These are phyloP conservation scores for Apophysomyces ossiformis DNA, from an alignment of 371 early-diverging fungal genomes.

Conservation along the genomic window DNA sequence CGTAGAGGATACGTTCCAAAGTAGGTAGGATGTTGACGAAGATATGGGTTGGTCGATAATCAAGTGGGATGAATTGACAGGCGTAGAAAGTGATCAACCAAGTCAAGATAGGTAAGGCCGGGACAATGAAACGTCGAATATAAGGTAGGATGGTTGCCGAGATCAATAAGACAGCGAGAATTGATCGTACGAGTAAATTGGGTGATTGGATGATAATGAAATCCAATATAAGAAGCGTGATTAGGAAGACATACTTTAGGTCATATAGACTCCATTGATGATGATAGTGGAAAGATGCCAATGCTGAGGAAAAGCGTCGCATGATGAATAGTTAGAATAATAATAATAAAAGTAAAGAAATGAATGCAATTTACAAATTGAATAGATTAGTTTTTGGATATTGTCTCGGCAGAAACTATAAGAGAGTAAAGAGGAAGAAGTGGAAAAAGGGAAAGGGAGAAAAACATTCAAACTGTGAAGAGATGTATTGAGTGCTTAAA, in stretches of 20 bases:
- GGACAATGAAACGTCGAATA: conserved; percentile 53
- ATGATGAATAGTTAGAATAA: not conserved
- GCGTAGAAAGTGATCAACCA: conserved; percentile 69
- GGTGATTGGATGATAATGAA: conserved; percentile 36
- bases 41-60: conserved; percentile 63
- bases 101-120: conserved; percentile 63
- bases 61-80: conserved; percentile 66
- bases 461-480: not conserved
- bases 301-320: not conserved
- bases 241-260: conserved; percentile 31
- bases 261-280: conserved; percentile 11
- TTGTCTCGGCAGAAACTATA: no score
- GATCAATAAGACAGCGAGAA: conserved; percentile 22
- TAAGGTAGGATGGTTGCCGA: conserved; percentile 40
- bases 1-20: conserved; percentile 71
- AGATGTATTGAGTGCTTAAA: conserved; percentile 1
- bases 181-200: conserved; percentile 20
- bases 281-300: not conserved
- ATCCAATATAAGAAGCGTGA: conserved; percentile 22
- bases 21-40: conserved; percentile 72
- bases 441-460: not conserved
- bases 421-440: no score
- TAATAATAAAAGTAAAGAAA: no score
- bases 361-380: not conserved
- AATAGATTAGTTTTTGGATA: no score